phyloP scores from a whole-genome alignment of 192 early-diverging fungal genomes.

The Podochytrium sp. region DNA sequence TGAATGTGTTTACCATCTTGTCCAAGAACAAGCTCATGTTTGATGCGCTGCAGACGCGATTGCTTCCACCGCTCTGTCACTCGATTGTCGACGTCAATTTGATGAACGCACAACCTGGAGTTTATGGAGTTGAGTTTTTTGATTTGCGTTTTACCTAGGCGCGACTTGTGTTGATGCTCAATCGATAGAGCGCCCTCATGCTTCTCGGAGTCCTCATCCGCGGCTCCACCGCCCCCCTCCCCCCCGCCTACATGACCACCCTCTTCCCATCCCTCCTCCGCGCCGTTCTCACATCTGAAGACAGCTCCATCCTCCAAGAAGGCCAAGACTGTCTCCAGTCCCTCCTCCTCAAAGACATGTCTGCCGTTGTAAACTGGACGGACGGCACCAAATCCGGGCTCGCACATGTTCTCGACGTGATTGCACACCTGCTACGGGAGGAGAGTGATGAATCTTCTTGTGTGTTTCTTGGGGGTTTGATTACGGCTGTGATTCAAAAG shows the following conservation, averaged over 20 bases:
- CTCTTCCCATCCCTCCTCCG: conserved; percentile 85
- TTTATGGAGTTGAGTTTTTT: conserved; percentile 36
- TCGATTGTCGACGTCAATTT: conserved; percentile 49
- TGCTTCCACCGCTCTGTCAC: conserved; percentile 70
- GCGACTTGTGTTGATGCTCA: too few species aligned
- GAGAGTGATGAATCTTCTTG: conserved; percentile 76
- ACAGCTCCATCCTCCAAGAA: conserved; percentile 84
- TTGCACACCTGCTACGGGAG: conserved; percentile 79
- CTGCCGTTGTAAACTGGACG: conserved; percentile 75
- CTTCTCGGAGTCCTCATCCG: conserved; percentile 74
- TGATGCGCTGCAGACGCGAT: conserved; percentile 68
- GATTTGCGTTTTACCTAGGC: not conserved
- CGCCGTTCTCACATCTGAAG: conserved; percentile 67
- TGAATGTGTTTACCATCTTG: conserved; percentile 28
- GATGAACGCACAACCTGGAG: conserved; percentile 36
- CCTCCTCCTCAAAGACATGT: conserved; percentile 78
- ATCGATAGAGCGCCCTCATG: conserved; percentile 68
- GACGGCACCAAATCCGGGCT: conserved; percentile 65
- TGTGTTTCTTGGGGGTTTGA: conserved; percentile 47
- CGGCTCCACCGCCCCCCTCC: conserved; percentile 74
- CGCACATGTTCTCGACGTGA: conserved; percentile 78
- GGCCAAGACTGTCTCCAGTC: conserved; percentile 83
- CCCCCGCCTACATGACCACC: conserved; percentile 48
- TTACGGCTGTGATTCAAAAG: conserved; percentile 24
- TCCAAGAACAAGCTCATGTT: conserved; percentile 45